Evolutionary conservation across 257 asterid genomes (phyloP).

Genomic region (Capsicum pubescens): DNA sequence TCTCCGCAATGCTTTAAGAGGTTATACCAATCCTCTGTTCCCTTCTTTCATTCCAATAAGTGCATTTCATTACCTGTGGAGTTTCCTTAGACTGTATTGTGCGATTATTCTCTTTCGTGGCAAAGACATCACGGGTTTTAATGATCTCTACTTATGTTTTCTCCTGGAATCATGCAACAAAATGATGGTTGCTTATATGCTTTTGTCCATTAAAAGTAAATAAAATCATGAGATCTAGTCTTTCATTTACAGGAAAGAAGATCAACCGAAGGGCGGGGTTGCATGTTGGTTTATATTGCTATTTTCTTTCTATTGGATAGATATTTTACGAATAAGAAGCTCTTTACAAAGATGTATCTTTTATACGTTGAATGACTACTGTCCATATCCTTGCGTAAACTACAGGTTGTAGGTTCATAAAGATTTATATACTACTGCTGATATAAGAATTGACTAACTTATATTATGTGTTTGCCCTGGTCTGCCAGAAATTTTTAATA

Average conservation of each 20-base stretch:
- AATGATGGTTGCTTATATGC: not conserved
- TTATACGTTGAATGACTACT: not conserved
- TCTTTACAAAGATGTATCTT: not conserved
- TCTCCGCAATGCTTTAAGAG: slow-evolving; percentile 65
- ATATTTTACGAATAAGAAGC: slow-evolving; percentile 1
- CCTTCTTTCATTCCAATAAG: slow-evolving; percentile 24
- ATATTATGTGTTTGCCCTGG: not conserved
- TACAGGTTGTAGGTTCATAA: not conserved
- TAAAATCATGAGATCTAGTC: not conserved
- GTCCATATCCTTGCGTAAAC: not conserved
- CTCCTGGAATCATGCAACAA: slow-evolving; percentile 7
- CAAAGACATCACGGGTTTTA: not conserved
- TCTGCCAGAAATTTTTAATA: no score
- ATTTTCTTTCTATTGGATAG: not conserved
- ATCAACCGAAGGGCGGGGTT: not conserved
- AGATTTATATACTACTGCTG: not conserved
- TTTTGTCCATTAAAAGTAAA: not conserved
- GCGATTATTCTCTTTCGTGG: not conserved
- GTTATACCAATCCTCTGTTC: slow-evolving; percentile 39
- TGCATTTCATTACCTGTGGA: slow-evolving; percentile 20
- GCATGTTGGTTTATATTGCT: not conserved
- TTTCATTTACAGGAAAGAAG: not conserved
- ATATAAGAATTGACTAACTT: not conserved
- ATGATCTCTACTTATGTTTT: not conserved
- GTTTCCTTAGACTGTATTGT: not conserved